These are phyloP conservation scores for Chloris gayana DNA, from an alignment of 176 grass and related monocot genomes.

Conservation along the genomic window DNA sequence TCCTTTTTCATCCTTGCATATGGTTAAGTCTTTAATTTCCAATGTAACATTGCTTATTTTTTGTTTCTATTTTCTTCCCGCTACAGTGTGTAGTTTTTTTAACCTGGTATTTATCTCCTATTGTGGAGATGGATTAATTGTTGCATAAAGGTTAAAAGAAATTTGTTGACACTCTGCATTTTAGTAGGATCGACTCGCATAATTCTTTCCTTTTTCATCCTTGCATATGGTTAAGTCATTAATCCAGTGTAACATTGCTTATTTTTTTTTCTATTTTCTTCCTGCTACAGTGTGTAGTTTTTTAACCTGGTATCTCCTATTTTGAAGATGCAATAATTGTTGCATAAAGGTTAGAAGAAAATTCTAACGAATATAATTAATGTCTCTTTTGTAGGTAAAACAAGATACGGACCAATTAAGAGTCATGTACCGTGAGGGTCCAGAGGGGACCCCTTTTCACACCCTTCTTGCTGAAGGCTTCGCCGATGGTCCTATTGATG, in stretches of 20 bases:
- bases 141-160: neutral
- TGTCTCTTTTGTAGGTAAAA: constrained; percentile 57
- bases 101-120: neutral
- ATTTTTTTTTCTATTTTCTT: constrained; percentile 7
- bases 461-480: constrained; percentile 84
- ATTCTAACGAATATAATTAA: constrained; percentile 16
- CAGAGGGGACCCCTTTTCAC: constrained; percentile 84
- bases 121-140: constrained; percentile 11
- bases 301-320: neutral
- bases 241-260: neutral
- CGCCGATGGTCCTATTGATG: constrained; percentile 92
- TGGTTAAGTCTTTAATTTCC: neutral
- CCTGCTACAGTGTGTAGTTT: neutral
- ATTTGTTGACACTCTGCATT: neutral
- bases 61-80: constrained; percentile 15
- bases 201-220: neutral
- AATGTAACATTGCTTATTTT: neutral
- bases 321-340: constrained; percentile 7
- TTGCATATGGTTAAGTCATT: neutral
- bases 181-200: neutral
- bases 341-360: neutral
- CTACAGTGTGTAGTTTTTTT: neutral
- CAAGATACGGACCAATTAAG: constrained; percentile 86
- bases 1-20: neutral
- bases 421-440: constrained; percentile 87